Base-by-base conservation (phyloP, 202 grass and related monocot species). In the Dendrocalamus latiflorus region DNA sequence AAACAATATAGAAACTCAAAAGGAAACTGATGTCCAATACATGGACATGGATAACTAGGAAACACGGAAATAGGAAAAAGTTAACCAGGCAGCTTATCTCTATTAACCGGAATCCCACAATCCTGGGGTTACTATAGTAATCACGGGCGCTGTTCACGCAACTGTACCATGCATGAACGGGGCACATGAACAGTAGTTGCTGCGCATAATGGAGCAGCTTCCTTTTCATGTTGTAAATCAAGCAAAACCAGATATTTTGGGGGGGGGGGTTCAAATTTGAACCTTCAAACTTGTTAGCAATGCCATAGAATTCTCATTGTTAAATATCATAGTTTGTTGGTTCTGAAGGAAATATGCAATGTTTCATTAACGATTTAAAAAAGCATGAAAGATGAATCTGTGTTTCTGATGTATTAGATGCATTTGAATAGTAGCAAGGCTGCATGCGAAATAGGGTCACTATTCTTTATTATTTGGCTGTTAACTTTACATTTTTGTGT, bases 401-500 rank as follows among this genome's bases (percentile, higher is more conserved):
- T 70, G 12, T 30, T 76, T 70, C 25, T 78, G 57, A 72, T 78
- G 24, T 36, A 65, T 50, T 36, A 39, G 30, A 64, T 75, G 36
- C 21, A 66, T 83, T 43, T 56, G 17, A 54, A 72, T 39, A 33
- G 45, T 71, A 65, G 3, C 38, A 68, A 13, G 43, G 2, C 43
- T 44, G 43, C 43, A 44, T 58, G 18, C 22, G 12, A 55, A 76
- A 65, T 30, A 55, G 39, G 10, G 6, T 44, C 6, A 11, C 45
- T 18, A 68, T 63, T 74, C 9, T 65, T 83, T 45, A 65, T 26
- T 68, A 75, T 81, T 63, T 70, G 11, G 12, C 15, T 38, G 47
- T 70, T 26, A 65, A 26, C 65, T 73, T 73, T 38, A 67, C 53
- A 38, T 81, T 81, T 68, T 68, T 65, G 16, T 85, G 12, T 43